Conservation (phyloP, 176 grass and related monocot species). For the Poa annua region DNA sequence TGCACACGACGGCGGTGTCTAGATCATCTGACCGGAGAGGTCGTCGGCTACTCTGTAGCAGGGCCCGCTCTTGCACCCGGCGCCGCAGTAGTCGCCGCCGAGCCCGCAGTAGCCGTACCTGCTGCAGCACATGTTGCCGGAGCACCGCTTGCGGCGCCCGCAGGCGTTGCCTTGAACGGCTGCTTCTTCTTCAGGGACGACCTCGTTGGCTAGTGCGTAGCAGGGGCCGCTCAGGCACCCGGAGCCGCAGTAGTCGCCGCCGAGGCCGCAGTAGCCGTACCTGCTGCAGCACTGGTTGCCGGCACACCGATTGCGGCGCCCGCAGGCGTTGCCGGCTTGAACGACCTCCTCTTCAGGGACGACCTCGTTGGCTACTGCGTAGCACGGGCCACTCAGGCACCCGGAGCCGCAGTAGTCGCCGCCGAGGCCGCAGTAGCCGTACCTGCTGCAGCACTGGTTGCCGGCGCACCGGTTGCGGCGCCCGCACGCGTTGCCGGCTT, state of each 20-base stretch:
- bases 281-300: too few relatives aligned
- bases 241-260: not conserved
- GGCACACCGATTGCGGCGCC: too few relatives aligned
- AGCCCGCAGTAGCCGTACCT: too few relatives aligned
- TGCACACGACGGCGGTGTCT: not conserved
- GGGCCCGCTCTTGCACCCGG: not conserved
- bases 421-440: not conserved
- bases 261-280: too few relatives aligned
- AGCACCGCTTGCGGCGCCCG: too few relatives aligned
- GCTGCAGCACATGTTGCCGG: too few relatives aligned
- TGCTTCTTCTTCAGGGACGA: not conserved
- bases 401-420: not conserved
- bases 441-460: not conserved
- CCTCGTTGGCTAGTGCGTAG: not conserved
- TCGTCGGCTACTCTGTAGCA: not conserved
- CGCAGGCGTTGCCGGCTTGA: too few relatives aligned
- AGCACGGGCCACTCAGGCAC: too few relatives aligned
- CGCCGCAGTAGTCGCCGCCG: too few relatives aligned
- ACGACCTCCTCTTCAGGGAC: too few relatives aligned
- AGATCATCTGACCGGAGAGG: not conserved
- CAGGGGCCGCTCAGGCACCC: not conserved
- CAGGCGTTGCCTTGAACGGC: too few relatives aligned
- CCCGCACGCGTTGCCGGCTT: not conserved
- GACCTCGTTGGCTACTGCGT: too few relatives aligned
- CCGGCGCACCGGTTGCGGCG: not conserved